Base-by-base conservation (phyloP, 1,284 basidiomycete genomes). In the Apiotrichum gracile region DNA sequence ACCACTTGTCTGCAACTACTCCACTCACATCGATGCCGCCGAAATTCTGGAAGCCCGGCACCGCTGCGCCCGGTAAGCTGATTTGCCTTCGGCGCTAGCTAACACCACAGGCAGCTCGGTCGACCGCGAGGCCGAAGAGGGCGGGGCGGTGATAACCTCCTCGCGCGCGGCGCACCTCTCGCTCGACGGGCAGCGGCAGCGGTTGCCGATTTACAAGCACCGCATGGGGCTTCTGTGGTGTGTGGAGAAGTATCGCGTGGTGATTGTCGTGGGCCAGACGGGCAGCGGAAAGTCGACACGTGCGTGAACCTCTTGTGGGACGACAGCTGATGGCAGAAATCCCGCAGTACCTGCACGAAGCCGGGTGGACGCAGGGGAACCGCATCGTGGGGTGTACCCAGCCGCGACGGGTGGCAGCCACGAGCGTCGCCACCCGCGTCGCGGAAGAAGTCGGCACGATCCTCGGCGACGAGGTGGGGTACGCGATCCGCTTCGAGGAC, bases 241-340 rank as follows among this genome's bases (percentile, higher is more conserved):
- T 54, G 76, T 97, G 19, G 92, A 97, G 76, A 83, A 81, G 45
- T 82, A 87, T 69, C 85, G 85, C 1, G 87, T 93, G 3, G 80
- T 86, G 3, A 90, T 98, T 49, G 84, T 81, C 6, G 87, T 97
- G 22, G 93, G 91, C 13, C 91, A 97, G 69, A 98, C 94, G 0
- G 96, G 94, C 5, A 96, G 89, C 54, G 94, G 96, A 53, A 98
- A 98, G 77, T 96, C 92, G 12, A 97, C 93, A 58, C 91, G 91
- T 93, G 62, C 71, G 85, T 79, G 25, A 8, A 27, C 33, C 9
- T 24, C 13, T 1, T 12, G 37, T 49, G 16, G 16, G 24, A 12
- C 33, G 21, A 5, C 19, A 13, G 49, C 58, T 57, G 51, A 60
- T 37, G 2, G 5, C 66, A 91, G 91, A 97, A 73, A 81, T 99